Conservation (phyloP, 2,329 filamentous ascomycete genomes). For the Paecilomyces fulvus region DNA sequence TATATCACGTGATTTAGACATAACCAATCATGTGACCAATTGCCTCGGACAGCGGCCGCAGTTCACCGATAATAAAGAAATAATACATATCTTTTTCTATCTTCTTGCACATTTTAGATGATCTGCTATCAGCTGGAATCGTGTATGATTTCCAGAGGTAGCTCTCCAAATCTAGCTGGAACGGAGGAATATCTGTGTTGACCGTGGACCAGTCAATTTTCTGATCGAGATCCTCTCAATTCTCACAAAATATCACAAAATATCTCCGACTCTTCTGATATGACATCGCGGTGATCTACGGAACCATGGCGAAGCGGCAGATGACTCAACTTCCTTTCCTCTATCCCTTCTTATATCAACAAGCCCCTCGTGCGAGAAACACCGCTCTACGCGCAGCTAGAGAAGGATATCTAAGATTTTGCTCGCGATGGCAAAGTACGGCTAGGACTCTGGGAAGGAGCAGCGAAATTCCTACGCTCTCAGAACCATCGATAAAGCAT, state of each 20-base stretch:
- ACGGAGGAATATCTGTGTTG: background rate
- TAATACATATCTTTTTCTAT: background rate
- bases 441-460: constrained; percentile 3
- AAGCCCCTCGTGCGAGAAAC: constrained; percentile 7
- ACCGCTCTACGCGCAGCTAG: constrained; percentile 6
- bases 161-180: background rate
- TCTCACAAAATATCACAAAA: background rate
- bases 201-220: background rate
- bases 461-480: constrained; percentile 4
- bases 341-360: constrained; percentile 20
- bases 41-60: background rate
- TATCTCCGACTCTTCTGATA: background rate
- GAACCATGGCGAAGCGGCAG: constrained; percentile 9
- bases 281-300: background rate
- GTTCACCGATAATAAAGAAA: background rate
- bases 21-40: background rate
- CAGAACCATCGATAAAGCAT: constrained; percentile 15
- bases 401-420: constrained; percentile 1
- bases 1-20: background rate
- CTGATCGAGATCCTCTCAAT: background rate
- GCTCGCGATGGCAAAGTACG: constrained; percentile 17
- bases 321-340: constrained; percentile 24
- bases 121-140: background rate
- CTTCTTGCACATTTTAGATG: background rate
- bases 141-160: background rate